Base-by-base conservation (phyloP, 106 monocot species). In the Dactylorhiza incarnata region DNA sequence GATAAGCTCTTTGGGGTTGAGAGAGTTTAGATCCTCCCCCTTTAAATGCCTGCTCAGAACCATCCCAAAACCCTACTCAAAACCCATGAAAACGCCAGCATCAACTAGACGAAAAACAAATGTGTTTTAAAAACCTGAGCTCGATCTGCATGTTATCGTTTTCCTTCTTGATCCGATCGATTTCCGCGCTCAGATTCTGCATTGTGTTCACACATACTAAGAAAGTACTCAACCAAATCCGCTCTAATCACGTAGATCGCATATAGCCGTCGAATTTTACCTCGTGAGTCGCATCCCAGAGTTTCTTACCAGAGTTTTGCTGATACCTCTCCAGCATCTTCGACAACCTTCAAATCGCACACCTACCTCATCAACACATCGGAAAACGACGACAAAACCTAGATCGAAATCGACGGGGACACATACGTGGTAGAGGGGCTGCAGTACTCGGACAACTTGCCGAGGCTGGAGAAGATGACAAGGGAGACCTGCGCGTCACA, bases 61-160 rank as follows among this genome's bases (percentile, higher is more conserved):
- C 9, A 14, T 52, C 6, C 52, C 15, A 75, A 75, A 19, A 62
- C 7, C 46, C 37, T 37, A 44, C 43, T 55, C 55, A 6, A 29
- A 20, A 45, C 20, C 10, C 25, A 52, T 11, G 9, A 7, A 66
- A 16, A 69, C 44, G 45, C 1, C 24, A 46, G 45, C 44, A 24
- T 24, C 66, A 52, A 9, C 9, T 52, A 11, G 15, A 52, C 9
- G 17, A 16, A n/a, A 59, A 48, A 72, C 5, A 1, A 72, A 10
- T 19, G 48, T 49, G 48, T 72, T 72, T 24, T n/a, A 20, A 23
- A 0, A 49, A 89, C 97, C 94, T 94, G 68, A 99, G 88, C 77
- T 99, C 91, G 46, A 99, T 94, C 86, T 91, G 91, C 97, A 99
- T 89, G 76, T 85, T 99, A 63, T 99, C 97, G 59, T 99, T 99